Conservation (phyloP, 1,284 basidiomycete genomes). For the Farysia itapuensis region DNA sequence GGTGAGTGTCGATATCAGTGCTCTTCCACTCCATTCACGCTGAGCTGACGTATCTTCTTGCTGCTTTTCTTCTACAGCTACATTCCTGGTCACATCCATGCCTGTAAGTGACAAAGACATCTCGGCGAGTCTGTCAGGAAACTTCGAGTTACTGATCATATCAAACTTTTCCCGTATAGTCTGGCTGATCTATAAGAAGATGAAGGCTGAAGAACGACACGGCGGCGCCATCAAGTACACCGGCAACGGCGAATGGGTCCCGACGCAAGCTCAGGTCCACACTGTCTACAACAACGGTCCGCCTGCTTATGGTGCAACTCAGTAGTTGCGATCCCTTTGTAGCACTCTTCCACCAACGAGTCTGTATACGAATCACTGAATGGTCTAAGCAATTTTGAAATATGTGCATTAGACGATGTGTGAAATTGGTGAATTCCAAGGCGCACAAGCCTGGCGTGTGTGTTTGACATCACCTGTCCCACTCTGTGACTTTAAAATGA, state of each 20-base stretch:
- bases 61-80: constrained; percentile 8
- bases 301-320: constrained; percentile 23
- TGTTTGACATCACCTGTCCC: too few relatives aligned
- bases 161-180: constrained; percentile 2
- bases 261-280: constrained; percentile 10
- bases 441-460: too few relatives aligned
- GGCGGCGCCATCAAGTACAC: constrained; percentile 31
- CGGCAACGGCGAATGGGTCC: constrained; percentile 42
- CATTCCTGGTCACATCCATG: constrained; percentile 32
- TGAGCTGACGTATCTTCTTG: too few relatives aligned
- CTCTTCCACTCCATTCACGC: background rate
- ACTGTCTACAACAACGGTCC: constrained; percentile 17
- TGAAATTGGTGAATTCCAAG: too few relatives aligned
- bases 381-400: too few relatives aligned
- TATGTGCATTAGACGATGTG: too few relatives aligned
- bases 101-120: constrained; percentile 27
- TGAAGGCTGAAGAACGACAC: constrained; percentile 43
- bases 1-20: constrained; percentile 9
- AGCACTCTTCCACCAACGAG: too few relatives aligned
- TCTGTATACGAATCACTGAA: too few relatives aligned
- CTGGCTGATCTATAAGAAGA: constrained; percentile 45
- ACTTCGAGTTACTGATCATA: too few relatives aligned
- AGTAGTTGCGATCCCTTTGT: too few relatives aligned
- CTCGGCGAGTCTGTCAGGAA: too few relatives aligned
- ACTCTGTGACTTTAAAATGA: too few relatives aligned